phyloP scores from a whole-genome alignment of 805 yeast species.

The Zygotorulaspora chibaensis region DNA sequence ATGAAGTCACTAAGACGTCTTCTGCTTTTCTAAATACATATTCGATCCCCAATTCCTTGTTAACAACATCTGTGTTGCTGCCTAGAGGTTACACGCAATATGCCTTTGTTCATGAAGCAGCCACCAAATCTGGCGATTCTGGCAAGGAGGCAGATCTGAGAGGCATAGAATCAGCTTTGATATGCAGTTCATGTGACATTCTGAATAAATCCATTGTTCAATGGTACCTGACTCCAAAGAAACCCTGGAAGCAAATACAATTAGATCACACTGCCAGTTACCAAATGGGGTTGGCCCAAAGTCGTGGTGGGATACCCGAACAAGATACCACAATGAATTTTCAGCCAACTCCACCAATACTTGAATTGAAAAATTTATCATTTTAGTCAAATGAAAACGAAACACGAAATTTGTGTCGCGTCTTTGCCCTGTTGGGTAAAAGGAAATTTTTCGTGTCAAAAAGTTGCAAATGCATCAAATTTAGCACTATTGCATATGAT shows the following conservation, averaged over 20 bases:
- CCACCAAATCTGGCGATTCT: conserved; percentile 20
- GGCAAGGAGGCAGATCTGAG: background rate
- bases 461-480: background rate
- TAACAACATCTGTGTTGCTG: conserved; percentile 5
- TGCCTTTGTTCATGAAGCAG: conserved; percentile 3
- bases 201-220: conserved; percentile 5
- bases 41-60: conserved; percentile 1
- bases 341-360: background rate
- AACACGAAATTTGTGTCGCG: conserved; percentile 1
- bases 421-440: background rate
- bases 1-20: conserved; percentile 8
- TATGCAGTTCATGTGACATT: conserved; percentile 9
- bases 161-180: background rate
- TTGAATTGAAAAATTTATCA: background rate
- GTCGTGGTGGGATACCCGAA: background rate
- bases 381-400: background rate
- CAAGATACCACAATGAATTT: background rate
- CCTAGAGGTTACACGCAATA: conserved; percentile 11
- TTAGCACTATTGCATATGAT: background rate
- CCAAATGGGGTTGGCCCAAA: background rate
- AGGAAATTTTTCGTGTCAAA: conserved; percentile 7
- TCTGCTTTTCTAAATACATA: conserved; percentile 10
- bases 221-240: conserved; percentile 7
- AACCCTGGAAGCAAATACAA: conserved; percentile 6
- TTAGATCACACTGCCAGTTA: conserved; percentile 2